Evolutionary conservation across 805 yeast species (phyloP), one percentile per base, ranked within the genome.

Genomic region (Cyberlindnera lachancei): DNA sequence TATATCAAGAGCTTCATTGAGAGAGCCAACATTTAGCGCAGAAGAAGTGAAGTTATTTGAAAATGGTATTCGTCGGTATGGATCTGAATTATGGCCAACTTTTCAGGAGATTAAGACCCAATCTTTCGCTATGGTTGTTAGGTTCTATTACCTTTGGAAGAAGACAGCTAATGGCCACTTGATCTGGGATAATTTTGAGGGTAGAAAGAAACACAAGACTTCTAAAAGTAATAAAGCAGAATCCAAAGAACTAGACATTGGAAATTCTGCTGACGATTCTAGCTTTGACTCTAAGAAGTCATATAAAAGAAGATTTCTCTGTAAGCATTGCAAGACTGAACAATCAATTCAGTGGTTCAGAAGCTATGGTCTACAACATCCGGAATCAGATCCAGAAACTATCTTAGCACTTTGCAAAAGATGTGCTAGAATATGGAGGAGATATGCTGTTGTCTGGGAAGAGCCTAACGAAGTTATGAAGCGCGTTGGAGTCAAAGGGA

Each of bases 81-180:
- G 95, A 5, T 76, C 83, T 48, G 95, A 88, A 45, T 58, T 92
- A 18, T 76, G 74, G 50, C 85, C 80, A 1, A 88, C 85, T 1
- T 73, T 52, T 41, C 71, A 76, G 49, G 73, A 69, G 35, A 92
- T 90, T n/a, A 70, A 69, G 19, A 69, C 87, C 0, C 94, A 83
- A 45, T 63, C 86, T 0, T 61, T 75, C 34, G 71, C 88, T 0
- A 83, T 79, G 79, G 65, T 87, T 41, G 97, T 90, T 2, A 59
- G 96, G 36, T 87, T 68, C 52, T 90, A 86, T 49, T 90, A 90
- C 48, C 60, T 85, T 33, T 90, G 97, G 97, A 88, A 88, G 56
- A 88, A 88, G 53, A 80, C 95, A 0, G 61, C 70, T 19, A 66
- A 66, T 27, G 96, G 96, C 0, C 76, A 71, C 40, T 50, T 53